Conservation (phyloP, 768 basidiomycete species). For the Harrya chromipes region DNA sequence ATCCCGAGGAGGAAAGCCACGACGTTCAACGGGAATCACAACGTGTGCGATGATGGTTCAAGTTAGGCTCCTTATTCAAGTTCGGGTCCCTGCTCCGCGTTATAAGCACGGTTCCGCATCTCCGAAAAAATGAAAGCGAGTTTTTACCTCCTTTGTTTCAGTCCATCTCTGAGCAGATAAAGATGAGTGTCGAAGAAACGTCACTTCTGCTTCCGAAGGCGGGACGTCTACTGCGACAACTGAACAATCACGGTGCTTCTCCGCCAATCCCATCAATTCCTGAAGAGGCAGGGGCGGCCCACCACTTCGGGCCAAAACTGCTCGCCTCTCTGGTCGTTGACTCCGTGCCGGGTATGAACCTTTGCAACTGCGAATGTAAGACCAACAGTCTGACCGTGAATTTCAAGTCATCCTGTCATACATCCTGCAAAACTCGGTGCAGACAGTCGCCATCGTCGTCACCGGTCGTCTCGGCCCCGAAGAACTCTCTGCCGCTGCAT, state of each 20-base stretch:
- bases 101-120: constrained; percentile 12
- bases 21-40: background rate
- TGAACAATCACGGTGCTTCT: constrained; percentile 7
- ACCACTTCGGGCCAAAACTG: constrained; percentile 31
- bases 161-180: constrained; percentile 10
- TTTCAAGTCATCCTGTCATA: constrained; percentile 62
- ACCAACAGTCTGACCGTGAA: too few species aligned
- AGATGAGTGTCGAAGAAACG: constrained; percentile 25
- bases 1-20: background rate
- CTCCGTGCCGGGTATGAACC: constrained; percentile 52
- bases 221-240: constrained; percentile 3
- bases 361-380: too few species aligned
- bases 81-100: background rate
- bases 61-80: constrained; percentile 10
- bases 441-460: constrained; percentile 61
- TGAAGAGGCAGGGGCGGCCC: constrained; percentile 29
- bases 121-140: background rate
- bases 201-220: constrained; percentile 31
- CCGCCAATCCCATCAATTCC: constrained; percentile 15
- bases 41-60: constrained; percentile 6
- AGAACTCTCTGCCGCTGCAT: constrained; percentile 68
- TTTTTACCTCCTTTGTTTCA: constrained; percentile 5
- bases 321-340: constrained; percentile 50
- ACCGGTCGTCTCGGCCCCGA: constrained; percentile 66
- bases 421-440: constrained; percentile 70